These are phyloP conservation scores for Myxozyma sirexii DNA, from an alignment of 805 yeast genomes.

Conservation along the genomic window DNA sequence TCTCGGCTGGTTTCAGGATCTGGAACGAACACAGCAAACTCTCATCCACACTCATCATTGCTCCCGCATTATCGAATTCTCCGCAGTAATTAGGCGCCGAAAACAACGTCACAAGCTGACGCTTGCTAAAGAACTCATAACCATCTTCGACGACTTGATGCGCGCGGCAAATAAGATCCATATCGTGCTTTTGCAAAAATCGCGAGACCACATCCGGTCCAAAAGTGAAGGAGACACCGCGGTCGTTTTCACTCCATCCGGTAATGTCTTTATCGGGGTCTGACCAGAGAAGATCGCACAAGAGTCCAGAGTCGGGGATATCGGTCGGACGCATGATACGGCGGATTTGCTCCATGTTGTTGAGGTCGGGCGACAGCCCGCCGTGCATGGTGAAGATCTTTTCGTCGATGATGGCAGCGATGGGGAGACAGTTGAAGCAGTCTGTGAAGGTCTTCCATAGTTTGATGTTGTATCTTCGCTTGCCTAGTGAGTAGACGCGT, in stretches of 20 bases:
- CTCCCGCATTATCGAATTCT: conserved; percentile 98
- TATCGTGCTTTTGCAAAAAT: conserved; percentile 93
- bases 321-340: conserved; percentile 99
- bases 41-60: conserved; percentile 99
- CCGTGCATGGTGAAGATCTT: conserved; percentile 99
- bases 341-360: conserved; percentile 97
- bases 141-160: conserved; percentile 99
- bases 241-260: conserved; percentile 98
- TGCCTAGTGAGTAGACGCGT: conserved; percentile 39
- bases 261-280: conserved; percentile 98
- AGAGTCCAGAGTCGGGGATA: conserved; percentile 95
- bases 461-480: conserved; percentile 96
- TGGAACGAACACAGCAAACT: conserved; percentile 87
- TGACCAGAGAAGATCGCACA: conserved; percentile 96
- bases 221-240: conserved; percentile 98
- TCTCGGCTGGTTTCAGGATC: conserved; percentile 96
- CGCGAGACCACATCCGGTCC: conserved; percentile 99
- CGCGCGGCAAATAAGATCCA: conserved; percentile 97
- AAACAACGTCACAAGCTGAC: conserved; percentile 93
- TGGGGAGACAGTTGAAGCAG: conserved; percentile 97
- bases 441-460: conserved; percentile 99
- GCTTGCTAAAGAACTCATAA: conserved; percentile 92
- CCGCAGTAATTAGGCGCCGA: conserved; percentile 97
- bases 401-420: conserved; percentile 97
- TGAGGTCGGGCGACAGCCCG: conserved; percentile 94